Evolutionary conservation across 2,329 filamentous ascomycete species (phyloP).

Genomic region (Aspergillus pseudonomiae): DNA sequence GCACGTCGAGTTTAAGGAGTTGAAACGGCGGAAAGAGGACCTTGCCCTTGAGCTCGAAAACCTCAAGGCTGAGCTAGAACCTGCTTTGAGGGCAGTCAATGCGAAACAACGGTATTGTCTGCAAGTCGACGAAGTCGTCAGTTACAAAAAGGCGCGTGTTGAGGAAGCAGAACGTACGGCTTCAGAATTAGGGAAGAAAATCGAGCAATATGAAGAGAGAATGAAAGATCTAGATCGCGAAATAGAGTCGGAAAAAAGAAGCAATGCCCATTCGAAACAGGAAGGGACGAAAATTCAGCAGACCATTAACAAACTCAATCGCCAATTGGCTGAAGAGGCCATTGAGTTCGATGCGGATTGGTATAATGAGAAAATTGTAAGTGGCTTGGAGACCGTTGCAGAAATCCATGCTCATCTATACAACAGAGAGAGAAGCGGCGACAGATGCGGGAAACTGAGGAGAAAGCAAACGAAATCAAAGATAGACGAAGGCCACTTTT

Average conservation of each 20-base stretch:
- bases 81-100: slow-evolving; percentile 69
- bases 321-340: slow-evolving; percentile 63
- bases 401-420: slow-evolving; percentile 27
- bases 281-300: slow-evolving; percentile 56
- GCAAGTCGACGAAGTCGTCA: slow-evolving; percentile 59
- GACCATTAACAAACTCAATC: slow-evolving; percentile 66
- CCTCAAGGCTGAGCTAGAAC: slow-evolving; percentile 65
- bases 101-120: slow-evolving; percentile 67
- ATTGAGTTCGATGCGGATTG: slow-evolving; percentile 68
- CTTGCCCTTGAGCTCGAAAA: slow-evolving; percentile 61
- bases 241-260: slow-evolving; percentile 56
- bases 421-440: slow-evolving; percentile 59
- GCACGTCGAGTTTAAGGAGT: slow-evolving; percentile 50
- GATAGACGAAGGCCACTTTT: slow-evolving; percentile 35
- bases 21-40: slow-evolving; percentile 59
- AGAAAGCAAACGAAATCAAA: slow-evolving; percentile 47
- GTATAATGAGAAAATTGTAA: slow-evolving; percentile 74
- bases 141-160: slow-evolving; percentile 58
- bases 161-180: slow-evolving; percentile 56
- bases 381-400: slow-evolving; percentile 33
- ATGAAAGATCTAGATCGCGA: slow-evolving; percentile 42
- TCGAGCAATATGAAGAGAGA: slow-evolving; percentile 42
- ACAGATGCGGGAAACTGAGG: slow-evolving; percentile 37
- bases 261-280: slow-evolving; percentile 54
- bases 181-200: slow-evolving; percentile 42